These are phyloP conservation scores for Lithospermum erythrorhizon DNA, from an alignment of 257 asterid genomes.

Conservation along the genomic window DNA sequence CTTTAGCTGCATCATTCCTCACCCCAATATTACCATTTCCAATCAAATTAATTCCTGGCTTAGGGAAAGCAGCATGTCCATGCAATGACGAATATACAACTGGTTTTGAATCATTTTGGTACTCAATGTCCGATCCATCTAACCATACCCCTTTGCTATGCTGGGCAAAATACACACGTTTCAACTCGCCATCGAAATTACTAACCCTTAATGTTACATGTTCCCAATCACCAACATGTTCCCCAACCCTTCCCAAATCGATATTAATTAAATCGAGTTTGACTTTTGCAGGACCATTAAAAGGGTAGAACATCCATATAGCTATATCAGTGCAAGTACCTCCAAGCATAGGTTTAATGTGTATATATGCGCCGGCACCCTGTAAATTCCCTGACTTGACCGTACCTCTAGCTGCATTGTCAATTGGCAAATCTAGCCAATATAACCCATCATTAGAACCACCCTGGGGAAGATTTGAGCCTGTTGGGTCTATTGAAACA, in stretches of 20 bases:
- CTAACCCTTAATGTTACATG: conserved; percentile 73
- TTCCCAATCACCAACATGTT: conserved; percentile 88
- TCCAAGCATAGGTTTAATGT: conserved; percentile 63
- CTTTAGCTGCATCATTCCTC: conserved; percentile 47
- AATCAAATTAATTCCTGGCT: conserved; percentile 43
- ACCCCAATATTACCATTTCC: conserved; percentile 52
- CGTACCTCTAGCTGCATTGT: conserved; percentile 26
- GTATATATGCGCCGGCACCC: conserved; percentile 31
- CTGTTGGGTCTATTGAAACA: conserved; percentile 23
- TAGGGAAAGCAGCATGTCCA: conserved; percentile 62
- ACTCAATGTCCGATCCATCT: conserved; percentile 39
- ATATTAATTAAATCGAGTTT: conserved; percentile 48
- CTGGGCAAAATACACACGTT: conserved; percentile 43
- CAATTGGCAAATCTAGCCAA: conserved; percentile 69
- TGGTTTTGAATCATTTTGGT: conserved; percentile 36
- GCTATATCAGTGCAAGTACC: conserved; percentile 59
- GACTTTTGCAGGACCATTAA: conserved; percentile 64
- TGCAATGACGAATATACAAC: conserved; percentile 54
- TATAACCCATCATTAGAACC: conserved; percentile 57
- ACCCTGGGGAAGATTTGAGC: conserved; percentile 68
- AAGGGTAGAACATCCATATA: conserved; percentile 71
- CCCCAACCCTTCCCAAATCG: conserved; percentile 45
- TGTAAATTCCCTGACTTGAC: conserved; percentile 49
- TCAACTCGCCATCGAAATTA: conserved; percentile 60
- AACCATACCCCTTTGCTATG: conserved; percentile 62